Evolutionary conservation across 805 yeast species (phyloP).

Genomic region (Torulaspora franciscae): DNA sequence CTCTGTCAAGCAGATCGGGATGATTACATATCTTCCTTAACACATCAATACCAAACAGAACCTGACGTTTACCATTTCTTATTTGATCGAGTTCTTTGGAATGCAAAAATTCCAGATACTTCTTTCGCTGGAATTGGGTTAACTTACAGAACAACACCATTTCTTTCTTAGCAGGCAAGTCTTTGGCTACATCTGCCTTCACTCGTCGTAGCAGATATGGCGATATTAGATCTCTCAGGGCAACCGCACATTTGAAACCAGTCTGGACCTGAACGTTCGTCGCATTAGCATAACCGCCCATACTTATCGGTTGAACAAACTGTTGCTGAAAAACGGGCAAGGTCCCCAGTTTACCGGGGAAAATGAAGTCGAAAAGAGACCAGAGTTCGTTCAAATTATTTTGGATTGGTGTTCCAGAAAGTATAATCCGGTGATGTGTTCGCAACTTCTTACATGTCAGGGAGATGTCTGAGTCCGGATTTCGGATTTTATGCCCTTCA

Average conservation of each 20-base stretch:
- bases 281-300: constrained; percentile 98
- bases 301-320: constrained; percentile 85
- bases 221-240: constrained; percentile 77
- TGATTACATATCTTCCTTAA: constrained; percentile 92
- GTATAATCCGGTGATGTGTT: constrained; percentile 78
- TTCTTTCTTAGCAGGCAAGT: constrained; percentile 86
- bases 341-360: constrained; percentile 92
- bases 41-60: constrained; percentile 84
- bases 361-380: constrained; percentile 92
- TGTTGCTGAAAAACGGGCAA: constrained; percentile 91
- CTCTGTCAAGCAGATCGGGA: constrained; percentile 71
- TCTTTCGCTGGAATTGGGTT: constrained; percentile 67
- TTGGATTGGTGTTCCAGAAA: constrained; percentile 96
- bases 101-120: constrained; percentile 68
- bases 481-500: constrained; percentile 95
- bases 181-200: constrained; percentile 92
- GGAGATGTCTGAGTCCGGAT: constrained; percentile 87
- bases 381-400: constrained; percentile 87
- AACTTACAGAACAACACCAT: constrained; percentile 89
- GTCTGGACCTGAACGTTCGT: constrained; percentile 93
- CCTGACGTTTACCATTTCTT: constrained; percentile 69
- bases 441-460: constrained; percentile 76
- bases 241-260: constrained; percentile 92
- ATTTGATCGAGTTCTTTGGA: constrained; percentile 74
- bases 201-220: constrained; percentile 85